These are phyloP conservation scores for Ceratobasidium sp. DNA, from an alignment of 1,284 basidiomycete species.

Conservation along the genomic window DNA sequence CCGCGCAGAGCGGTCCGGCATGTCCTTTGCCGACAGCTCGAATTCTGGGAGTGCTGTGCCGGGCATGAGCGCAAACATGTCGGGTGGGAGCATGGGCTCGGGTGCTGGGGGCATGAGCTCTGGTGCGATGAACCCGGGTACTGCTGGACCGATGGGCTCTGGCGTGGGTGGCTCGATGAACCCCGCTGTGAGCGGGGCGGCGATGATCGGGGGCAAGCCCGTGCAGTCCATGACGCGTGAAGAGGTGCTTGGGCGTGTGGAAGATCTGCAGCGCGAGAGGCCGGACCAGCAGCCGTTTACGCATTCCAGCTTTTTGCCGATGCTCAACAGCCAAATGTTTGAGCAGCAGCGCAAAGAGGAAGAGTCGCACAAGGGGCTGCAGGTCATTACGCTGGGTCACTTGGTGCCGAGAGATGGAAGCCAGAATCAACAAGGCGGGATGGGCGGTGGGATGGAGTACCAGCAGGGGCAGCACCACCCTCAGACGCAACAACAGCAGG, in stretches of 20 bases:
- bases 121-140: neutral
- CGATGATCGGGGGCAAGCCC: constrained; percentile 32
- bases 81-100: neutral
- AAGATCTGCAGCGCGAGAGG: constrained; percentile 64
- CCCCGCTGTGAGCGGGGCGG: neutral
- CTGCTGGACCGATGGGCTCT: constrained; percentile 9
- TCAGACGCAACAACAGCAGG: constrained; percentile 26
- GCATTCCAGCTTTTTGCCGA: constrained; percentile 40
- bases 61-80: neutral
- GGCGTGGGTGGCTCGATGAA: neutral
- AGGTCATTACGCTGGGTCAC: constrained; percentile 87
- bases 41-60: neutral
- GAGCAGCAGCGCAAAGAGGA: constrained; percentile 51
- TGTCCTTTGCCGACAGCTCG: constrained; percentile 57
- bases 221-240: constrained; percentile 56
- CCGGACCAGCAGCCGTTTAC: constrained; percentile 52
- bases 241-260: constrained; percentile 66
- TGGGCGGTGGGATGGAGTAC: constrained; percentile 28
- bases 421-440: constrained; percentile 18
- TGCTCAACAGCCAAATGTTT: constrained; percentile 50
- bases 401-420: constrained; percentile 67
- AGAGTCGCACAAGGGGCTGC: constrained; percentile 71
- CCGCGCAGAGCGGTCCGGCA: constrained; percentile 64
- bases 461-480: constrained; percentile 32
- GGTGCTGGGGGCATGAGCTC: neutral